Evolutionary conservation across 768 basidiomycete genomes (phyloP).

Genomic region (Tricholomella constricta): DNA sequence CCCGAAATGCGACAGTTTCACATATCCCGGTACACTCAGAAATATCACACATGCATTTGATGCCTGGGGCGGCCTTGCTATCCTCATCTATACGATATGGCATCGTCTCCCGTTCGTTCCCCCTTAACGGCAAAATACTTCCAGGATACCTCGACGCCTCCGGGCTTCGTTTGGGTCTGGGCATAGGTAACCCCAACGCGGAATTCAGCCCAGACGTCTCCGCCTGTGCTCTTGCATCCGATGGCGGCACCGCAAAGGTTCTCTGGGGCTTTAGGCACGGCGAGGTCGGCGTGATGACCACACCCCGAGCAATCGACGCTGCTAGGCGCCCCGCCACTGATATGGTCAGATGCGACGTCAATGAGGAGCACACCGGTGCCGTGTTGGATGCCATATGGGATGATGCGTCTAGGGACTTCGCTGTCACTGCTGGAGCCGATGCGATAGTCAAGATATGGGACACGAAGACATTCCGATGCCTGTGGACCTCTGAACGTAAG

Average conservation of each 20-base stretch:
- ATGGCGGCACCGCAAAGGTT: slow-evolving; percentile 65
- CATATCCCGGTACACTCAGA: slow-evolving; percentile 65
- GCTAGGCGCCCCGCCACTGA: slow-evolving; percentile 44
- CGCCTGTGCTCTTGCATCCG: slow-evolving; percentile 56
- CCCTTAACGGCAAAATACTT: slow-evolving; percentile 68
- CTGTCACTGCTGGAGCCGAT: slow-evolving; percentile 60
- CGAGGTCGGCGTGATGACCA: slow-evolving; percentile 62
- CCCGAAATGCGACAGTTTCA: slow-evolving; percentile 57
- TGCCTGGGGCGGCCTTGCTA: slow-evolving; percentile 58
- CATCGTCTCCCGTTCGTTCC: slow-evolving; percentile 70
- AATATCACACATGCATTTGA: slow-evolving; percentile 60
- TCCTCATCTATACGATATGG: slow-evolving; percentile 68
- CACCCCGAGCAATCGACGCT: slow-evolving; percentile 59
- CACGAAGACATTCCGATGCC: slow-evolving; percentile 47
- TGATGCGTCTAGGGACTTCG: slow-evolving; percentile 24
- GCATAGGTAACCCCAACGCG: slow-evolving; percentile 73
- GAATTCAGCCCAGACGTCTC: slow-evolving; percentile 74
- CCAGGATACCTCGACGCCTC: slow-evolving; percentile 70
- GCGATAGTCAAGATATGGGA: slow-evolving; percentile 79
- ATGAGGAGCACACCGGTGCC: slow-evolving; percentile 63
- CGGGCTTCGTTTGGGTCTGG: slow-evolving; percentile 56
- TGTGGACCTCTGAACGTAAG: slow-evolving; percentile 62
- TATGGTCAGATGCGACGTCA: slow-evolving; percentile 48
- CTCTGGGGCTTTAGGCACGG: slow-evolving; percentile 77
- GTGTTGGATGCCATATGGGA: slow-evolving; percentile 62